Evolutionary conservation across 208 protist genomes (phyloP), one percentile per base, ranked within the genome.

Genomic region (Lotmaria passim): DNA sequence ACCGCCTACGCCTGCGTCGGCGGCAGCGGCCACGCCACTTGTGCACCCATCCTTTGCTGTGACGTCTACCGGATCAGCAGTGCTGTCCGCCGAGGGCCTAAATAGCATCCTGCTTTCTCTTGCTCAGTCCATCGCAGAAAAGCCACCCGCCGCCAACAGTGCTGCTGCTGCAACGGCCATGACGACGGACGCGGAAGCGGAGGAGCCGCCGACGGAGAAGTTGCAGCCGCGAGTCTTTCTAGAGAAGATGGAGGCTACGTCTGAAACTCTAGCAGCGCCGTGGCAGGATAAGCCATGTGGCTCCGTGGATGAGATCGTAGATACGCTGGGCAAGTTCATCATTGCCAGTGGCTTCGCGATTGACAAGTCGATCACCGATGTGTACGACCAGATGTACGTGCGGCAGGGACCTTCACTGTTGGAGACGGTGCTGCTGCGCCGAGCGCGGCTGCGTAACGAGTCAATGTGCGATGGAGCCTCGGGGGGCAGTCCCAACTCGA

Each of bases 21-120:
- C 34, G 19, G 19, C 23, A 31, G 17, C 11, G 28, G 39, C 56
- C 24, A 6, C 56, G 3, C 36, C 36, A 17, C 33, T 33, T 3
- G 33, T 28, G 19, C n/a, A 5, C 17, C 3, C 36, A n/a, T n/a
- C n/a, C n/a, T n/a, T n/a, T 39, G 26, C 58, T 30, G 26, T n/a
- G 23, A 31, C 44, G 2, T 0, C 44, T n/a, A 44, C 39, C 26
- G 47, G 36, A n/a, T 28, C 63, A 15, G 63, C 57, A 17, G 57
- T 70, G 23, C 11, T 77, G 23, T 71, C 71, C 19, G 47, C 21
- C 0, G 71, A 70, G 6, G 63, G 71, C 2, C 56, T 77, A 19
- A 53, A 50, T 28, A 46, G 43, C 14, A 59, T 77, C 12, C 19
- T 77, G 7, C 6, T 33, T 3, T 71, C 63, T 15, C 71, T 77